These are phyloP conservation scores for Blastobotrys arbuscula DNA, from an alignment of 1,139 yeast species.

Conservation along the genomic window DNA sequence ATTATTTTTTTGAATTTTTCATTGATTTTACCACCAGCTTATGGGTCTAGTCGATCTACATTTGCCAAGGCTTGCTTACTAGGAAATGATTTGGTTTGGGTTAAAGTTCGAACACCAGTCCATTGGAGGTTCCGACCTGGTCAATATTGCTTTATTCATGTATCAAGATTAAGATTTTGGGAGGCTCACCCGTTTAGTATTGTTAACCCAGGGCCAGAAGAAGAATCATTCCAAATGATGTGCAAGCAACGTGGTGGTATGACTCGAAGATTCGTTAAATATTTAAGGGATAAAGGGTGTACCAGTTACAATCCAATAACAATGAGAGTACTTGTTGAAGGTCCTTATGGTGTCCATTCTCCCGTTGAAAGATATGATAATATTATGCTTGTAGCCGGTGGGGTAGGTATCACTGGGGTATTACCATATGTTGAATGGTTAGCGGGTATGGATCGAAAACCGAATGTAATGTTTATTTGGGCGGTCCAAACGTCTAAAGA, in stretches of 20 bases:
- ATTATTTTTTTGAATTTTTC: slow-evolving; percentile 40
- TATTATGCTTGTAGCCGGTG: slow-evolving; percentile 56
- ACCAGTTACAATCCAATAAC: slow-evolving; percentile 24
- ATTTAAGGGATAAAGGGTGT: slow-evolving; percentile 17
- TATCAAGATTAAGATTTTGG: slow-evolving; percentile 40
- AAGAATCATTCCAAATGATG: slow-evolving; percentile 36
- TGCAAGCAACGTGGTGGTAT: slow-evolving; percentile 35
- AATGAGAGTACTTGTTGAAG: slow-evolving; percentile 47
- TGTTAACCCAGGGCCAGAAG: slow-evolving; percentile 35
- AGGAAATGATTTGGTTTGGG: slow-evolving; percentile 29
- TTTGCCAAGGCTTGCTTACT: slow-evolving; percentile 37
- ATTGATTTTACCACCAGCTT: slow-evolving; percentile 27
- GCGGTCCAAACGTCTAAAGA: slow-evolving; percentile 25
- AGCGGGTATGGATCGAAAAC: slow-evolving; percentile 18
- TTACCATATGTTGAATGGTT: slow-evolving; percentile 34
- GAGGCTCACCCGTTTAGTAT: slow-evolving; percentile 67
- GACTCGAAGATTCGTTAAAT: slow-evolving; percentile 31
- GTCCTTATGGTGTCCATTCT: slow-evolving; percentile 56
- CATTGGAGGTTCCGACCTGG: slow-evolving; percentile 50
- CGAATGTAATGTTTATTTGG: slow-evolving; percentile 28
- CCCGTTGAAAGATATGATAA: slow-evolving; percentile 53
- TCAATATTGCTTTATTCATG: slow-evolving; percentile 58
- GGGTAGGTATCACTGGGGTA: slow-evolving; percentile 68
- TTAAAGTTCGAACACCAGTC: slow-evolving; percentile 32
- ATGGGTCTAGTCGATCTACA: slow-evolving; percentile 29